These are phyloP conservation scores for Monilinia aucupariae DNA, from an alignment of 2,329 filamentous ascomycete species.

Conservation along the genomic window DNA sequence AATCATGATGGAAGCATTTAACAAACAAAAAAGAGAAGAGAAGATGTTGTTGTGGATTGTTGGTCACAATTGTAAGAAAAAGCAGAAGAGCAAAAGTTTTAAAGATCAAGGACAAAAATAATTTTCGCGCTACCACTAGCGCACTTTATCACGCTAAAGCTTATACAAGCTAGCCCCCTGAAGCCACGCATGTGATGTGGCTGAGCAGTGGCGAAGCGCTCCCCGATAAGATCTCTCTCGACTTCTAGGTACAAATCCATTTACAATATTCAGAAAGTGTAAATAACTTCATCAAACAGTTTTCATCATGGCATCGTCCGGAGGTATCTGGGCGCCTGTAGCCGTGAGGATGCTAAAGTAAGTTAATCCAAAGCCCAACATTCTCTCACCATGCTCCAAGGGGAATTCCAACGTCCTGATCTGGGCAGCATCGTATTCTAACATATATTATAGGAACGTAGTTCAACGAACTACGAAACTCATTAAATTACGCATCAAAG, in stretches of 20 bases:
- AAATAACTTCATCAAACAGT: slow-evolving; percentile 10
- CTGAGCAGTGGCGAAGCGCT: slow-evolving; percentile 13
- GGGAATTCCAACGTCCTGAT: background rate
- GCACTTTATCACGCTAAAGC: background rate
- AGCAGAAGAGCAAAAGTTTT: background rate
- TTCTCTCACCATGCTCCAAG: background rate
- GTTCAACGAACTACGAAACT: slow-evolving; percentile 44
- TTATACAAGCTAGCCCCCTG: background rate
- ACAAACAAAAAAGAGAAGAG: background rate
- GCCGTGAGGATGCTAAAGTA: slow-evolving; percentile 34
- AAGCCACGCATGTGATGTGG: slow-evolving; percentile 5
- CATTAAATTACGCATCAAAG: slow-evolving; percentile 41
- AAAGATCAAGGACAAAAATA: slow-evolving; percentile 9
- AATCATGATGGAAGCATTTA: background rate
- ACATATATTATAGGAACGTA: slow-evolving; percentile 38
- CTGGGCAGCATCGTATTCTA: slow-evolving; percentile 18
- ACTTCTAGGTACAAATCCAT: background rate
- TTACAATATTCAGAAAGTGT: background rate
- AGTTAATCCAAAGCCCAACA: slow-evolving; percentile 16
- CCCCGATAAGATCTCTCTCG: slow-evolving; percentile 10
- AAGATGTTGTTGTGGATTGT: background rate
- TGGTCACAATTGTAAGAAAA: background rate
- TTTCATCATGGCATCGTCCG: slow-evolving; percentile 31
- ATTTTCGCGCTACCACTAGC: slow-evolving; percentile 14
- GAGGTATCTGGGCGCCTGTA: slow-evolving; percentile 34